A percentile compares a stretch with the other conserved stretches of the same genome.
These are phyloP conservation scores for Alternaria burnsii DNA, from an alignment of 2,329 filamentous ascomycete species.

Conservation along the genomic window DNA sequence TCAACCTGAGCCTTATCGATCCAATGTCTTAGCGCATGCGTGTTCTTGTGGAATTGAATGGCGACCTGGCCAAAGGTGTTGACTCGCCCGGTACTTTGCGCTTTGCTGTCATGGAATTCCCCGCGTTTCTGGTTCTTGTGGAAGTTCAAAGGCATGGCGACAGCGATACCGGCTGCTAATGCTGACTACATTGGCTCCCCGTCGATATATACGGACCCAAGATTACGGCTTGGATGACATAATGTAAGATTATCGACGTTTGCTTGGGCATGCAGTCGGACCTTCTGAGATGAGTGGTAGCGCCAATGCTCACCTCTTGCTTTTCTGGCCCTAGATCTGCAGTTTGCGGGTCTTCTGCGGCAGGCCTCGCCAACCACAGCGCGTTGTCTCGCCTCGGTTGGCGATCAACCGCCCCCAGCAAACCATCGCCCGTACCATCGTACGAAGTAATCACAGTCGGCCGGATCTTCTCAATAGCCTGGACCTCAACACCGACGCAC, in stretches of 20 bases:
- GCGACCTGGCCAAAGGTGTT: constrained; percentile 28
- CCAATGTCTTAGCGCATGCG: constrained; percentile 25
- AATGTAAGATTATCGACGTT: not conserved
- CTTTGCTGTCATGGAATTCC: constrained; percentile 19
- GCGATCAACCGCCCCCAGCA: not conserved
- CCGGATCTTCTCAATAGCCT: not conserved
- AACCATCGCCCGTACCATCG: not conserved
- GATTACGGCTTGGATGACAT: not conserved
- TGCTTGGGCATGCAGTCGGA: not conserved
- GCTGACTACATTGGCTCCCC: not conserved
- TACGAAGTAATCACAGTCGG: not conserved
- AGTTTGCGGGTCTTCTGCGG: not conserved
- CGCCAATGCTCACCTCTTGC: not conserved
- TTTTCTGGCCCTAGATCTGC: not conserved
- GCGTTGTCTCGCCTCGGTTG: not conserved
- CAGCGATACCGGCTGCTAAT: constrained; percentile 1
- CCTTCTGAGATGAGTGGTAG: not conserved
- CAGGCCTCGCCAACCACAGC: not conserved
- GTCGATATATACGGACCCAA: not conserved
- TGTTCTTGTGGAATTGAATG: constrained; percentile 28
- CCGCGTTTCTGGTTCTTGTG: constrained; percentile 11
- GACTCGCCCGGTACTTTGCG: constrained; percentile 16
- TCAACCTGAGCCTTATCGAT: constrained; percentile 23
- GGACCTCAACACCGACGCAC: not conserved
- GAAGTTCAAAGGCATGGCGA: constrained; percentile 15